These are phyloP conservation scores for Guadua angustifolia DNA, from an alignment of 176 grass and related monocot species.

Conservation along the genomic window DNA sequence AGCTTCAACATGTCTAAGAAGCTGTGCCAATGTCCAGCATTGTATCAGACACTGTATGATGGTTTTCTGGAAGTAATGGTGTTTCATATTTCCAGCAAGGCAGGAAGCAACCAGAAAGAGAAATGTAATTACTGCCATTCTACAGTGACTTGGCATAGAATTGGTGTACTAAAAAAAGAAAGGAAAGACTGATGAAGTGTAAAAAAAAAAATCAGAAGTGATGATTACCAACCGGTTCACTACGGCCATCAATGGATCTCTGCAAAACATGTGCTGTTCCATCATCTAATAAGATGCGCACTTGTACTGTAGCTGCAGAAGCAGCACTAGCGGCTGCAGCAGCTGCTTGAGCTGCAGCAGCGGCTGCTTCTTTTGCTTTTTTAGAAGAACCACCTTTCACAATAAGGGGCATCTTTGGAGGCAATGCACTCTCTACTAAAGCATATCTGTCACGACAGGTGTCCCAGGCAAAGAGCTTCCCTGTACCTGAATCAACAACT, in stretches of 20 bases:
- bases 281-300: conserved; percentile 96
- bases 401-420: conserved; percentile 83
- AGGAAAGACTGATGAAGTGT: neutral
- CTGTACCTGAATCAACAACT: conserved; percentile 91
- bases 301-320: conserved; percentile 90
- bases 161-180: neutral
- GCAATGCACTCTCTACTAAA: conserved; percentile 79
- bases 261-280: conserved; percentile 90
- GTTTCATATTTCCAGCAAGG: conserved; percentile 27
- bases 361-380: conserved; percentile 96
- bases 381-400: conserved; percentile 93
- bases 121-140: conserved; percentile 1
- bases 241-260: conserved; percentile 89
- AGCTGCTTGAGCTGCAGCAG: conserved; percentile 88
- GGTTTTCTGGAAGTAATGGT: conserved; percentile 23
- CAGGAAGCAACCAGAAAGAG: conserved; percentile 13
- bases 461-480: conserved; percentile 97
- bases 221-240: conserved; percentile 76
- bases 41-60: neutral
- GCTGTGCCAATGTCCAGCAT: neutral
- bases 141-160: neutral
- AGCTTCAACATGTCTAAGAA: conserved; percentile 11
- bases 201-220: neutral
- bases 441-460: conserved; percentile 94
- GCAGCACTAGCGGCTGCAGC: conserved; percentile 86